Evolutionary conservation across 371 early-diverging fungal genomes (phyloP), one percentile per base, ranked within the genome.

Genomic region (Mucor lusitanicus): DNA sequence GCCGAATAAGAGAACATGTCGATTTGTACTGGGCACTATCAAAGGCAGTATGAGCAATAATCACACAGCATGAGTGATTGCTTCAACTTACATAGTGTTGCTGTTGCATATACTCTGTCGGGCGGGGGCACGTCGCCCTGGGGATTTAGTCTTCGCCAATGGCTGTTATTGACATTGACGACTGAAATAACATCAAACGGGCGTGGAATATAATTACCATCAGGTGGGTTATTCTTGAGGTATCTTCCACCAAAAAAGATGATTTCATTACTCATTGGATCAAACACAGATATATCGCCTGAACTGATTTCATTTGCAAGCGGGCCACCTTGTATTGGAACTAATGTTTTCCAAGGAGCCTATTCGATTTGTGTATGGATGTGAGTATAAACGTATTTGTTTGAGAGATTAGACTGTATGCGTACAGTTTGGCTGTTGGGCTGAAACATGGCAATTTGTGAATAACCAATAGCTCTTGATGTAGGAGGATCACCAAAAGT

Each of bases 1-100:
- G 17, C 63, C 63, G 53, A 32, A 62, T 19, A 62, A 30, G 6
- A 62, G 15, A 35, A 62, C 39, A 53, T 62, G 35, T 25, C 25
- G 50, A 7, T 53, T 50, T 6, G 63, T 62, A 8, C 15, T 53
- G 11, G 63, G 50, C 37, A 35, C 63, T 62, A 61, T 40, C n/a
- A n/a, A n/a, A n/a, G n/a, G n/a, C n/a, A n/a, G 2, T 4, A 27
- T 2, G 17, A 3, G 13, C n/a, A n/a, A 6, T 15, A 7, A 50
- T 19, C n/a, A n/a, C n/a, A n/a, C n/a, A 12, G 17, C 11, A 9
- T 48, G 19, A 23, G 4, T 0, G 1, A n/a, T n/a, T n/a, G 30
- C 30, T 6, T 30, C n/a, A 6, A 37, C n/a, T 15, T 62, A 62
- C 63, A 6, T 25, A 62, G 30, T 21, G 50, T 53, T 9, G 37